phyloP scores from a whole-genome alignment of 2,329 filamentous ascomycete genomes.

The Monilinia laxa region DNA sequence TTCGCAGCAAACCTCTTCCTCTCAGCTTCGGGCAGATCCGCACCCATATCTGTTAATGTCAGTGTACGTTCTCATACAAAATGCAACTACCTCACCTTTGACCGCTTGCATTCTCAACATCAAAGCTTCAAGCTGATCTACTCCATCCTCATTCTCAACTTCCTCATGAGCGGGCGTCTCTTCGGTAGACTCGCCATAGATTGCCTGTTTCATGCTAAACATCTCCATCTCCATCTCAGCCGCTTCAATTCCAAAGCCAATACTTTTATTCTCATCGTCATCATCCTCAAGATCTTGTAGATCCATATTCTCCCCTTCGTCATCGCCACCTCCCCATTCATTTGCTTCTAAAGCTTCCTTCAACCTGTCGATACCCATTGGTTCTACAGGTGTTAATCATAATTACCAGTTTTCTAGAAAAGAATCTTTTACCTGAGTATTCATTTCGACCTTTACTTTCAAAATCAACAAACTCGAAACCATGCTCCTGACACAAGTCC shows the following conservation, averaged over 20 bases:
- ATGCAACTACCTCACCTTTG: conserved; percentile 33
- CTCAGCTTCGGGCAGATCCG: conserved; percentile 60
- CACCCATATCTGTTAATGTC: conserved; percentile 52
- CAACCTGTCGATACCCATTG: conserved; percentile 57
- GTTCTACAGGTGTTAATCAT: conserved; percentile 46
- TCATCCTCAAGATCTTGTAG: conserved; percentile 42
- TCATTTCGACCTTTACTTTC: conserved; percentile 52
- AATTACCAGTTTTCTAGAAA: neutral
- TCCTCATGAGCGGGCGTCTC: conserved; percentile 38
- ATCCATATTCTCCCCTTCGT: conserved; percentile 41
- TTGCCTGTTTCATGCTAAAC: conserved; percentile 42
- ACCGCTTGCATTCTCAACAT: conserved; percentile 64
- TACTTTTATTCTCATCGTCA: conserved; percentile 33
- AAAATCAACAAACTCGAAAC: conserved; percentile 63
- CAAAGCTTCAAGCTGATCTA: conserved; percentile 61
- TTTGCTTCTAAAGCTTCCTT: conserved; percentile 64
- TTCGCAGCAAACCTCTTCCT: conserved; percentile 59
- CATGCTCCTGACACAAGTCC: conserved; percentile 55
- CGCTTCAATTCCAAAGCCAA: conserved; percentile 38
- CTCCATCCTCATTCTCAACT: conserved; percentile 42
- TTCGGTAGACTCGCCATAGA: conserved; percentile 31
- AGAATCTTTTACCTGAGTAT: conserved; percentile 53
- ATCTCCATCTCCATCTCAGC: conserved; percentile 44
- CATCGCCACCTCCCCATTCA: conserved; percentile 55
- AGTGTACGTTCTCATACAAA: conserved; percentile 15